Evolutionary conservation across 2,329 filamentous ascomycete species (phyloP), one percentile per base, ranked within the genome.

Genomic region (Xylariaceae sp.): DNA sequence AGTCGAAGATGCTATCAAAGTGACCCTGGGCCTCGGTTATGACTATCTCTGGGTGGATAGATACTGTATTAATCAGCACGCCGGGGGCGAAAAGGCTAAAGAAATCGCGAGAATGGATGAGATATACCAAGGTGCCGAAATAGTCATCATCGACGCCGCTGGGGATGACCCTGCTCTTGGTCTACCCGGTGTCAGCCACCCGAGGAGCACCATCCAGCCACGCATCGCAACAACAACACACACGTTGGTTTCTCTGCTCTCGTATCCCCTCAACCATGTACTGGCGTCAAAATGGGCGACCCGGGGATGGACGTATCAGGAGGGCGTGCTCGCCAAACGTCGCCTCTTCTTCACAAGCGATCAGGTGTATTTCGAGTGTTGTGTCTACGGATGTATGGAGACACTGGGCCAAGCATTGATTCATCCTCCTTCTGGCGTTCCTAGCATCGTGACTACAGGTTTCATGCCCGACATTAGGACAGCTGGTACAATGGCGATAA

Each of bases 271-370:
- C 4, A 24, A 37, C 21, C 8, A 17, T 23, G n/a, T 37, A 7
- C 34, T 16, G 1, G 3, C 2, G 2, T 53, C 50, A 3, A n/a
- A 29, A 21, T 53, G 50, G 50, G 23, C 17, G 4, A 53, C 41
- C 14, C 41, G 50, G 11, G 50, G 40, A 1, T 55, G 52, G 52
- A 55, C 52, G 2, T 55, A 49, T 29, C 52, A 55, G 16, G 44
- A 55, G n/a, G 52, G 44, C 2, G 23, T 28, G 5, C 36, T 48
- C 7, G 34, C 52, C 2, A 11, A 9, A 12, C 33, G 36, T 4
- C 44, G 43, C 5, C 26, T 55, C 4, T 41, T 39, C 21, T 55
- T 55, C 6, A 45, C 40, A 3, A 8, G 19, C 3, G 29, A 53
- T 7, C 39, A 53, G 14, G 29, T 45, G 1, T 45, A 44, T 7